phyloP scores from a whole-genome alignment of 495 filamentous ascomycete genomes.

The Neurospora tetraspora region DNA sequence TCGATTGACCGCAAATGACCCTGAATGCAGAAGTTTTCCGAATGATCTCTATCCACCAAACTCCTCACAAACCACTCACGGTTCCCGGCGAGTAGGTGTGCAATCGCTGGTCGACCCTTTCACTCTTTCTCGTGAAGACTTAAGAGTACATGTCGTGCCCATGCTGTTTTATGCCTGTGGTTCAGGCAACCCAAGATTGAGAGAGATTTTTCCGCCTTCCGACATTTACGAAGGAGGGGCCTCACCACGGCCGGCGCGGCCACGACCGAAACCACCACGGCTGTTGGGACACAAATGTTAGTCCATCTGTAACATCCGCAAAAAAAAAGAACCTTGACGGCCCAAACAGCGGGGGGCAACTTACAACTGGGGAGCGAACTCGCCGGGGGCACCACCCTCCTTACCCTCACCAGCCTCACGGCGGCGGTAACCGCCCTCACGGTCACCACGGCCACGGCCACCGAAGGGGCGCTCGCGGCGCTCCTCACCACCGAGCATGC shows the following conservation, averaged over 20 bases:
- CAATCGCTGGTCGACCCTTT: constrained; percentile 22
- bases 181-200: constrained; percentile 25
- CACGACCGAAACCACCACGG: constrained; percentile 91
- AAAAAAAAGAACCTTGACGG: constrained; percentile 3
- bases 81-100: constrained; percentile 22
- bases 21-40: constrained; percentile 30
- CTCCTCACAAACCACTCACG: constrained; percentile 28
- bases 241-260: constrained; percentile 64
- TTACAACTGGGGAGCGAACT: constrained; percentile 89
- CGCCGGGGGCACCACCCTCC: constrained; percentile 91
- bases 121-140: constrained; percentile 26
- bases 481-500: constrained; percentile 95
- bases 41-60: constrained; percentile 32
- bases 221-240: constrained; percentile 56
- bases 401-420: constrained; percentile 75
- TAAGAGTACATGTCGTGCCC: constrained; percentile 42
- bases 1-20: constrained; percentile 28
- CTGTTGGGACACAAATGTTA: constrained; percentile 29
- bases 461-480: constrained; percentile 59
- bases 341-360: constrained; percentile 15
- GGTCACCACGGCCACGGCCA: constrained; percentile 58
- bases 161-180: constrained; percentile 27
- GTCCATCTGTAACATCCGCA: constrained; percentile 5
- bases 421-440: constrained; percentile 87
- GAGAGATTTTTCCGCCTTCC: constrained; percentile 19